Percentiles rank a stretch among this genome's conserved stretches.
Evolutionary conservation across 306 rosid genomes (phyloP).

Genomic region (Cercis canadensis): DNA sequence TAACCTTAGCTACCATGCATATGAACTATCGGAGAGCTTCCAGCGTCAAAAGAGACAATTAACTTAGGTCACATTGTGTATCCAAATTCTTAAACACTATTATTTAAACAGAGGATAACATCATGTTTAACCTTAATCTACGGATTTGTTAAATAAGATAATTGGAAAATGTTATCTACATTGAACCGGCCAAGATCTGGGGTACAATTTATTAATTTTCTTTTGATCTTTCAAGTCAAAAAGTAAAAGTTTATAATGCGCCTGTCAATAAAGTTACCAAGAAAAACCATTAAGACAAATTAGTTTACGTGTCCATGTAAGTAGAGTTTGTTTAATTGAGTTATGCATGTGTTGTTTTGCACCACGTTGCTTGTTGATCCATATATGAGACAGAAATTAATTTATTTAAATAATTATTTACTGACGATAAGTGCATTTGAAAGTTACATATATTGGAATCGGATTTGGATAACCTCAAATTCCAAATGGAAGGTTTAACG

Average conservation of each 20-base stretch:
- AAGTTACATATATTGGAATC: neutral
- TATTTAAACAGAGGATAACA: neutral
- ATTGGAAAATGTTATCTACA: conserved; percentile 16
- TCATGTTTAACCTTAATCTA: neutral
- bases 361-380: neutral
- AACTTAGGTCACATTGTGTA: neutral
- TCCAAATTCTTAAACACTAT: neutral
- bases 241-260: conserved; percentile 19
- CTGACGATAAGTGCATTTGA: neutral
- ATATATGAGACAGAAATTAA: neutral
- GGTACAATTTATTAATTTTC: neutral
- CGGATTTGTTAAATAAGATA: conserved; percentile 17
- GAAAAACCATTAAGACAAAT: conserved; percentile 2
- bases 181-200: conserved; percentile 35
- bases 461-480: conserved; percentile 19
- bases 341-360: neutral
- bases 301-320: conserved; percentile 21
- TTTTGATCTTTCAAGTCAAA: conserved; percentile 4
- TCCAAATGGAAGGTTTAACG: neutral
- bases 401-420: neutral
- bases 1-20: neutral
- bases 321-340: neutral
- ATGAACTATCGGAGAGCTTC: neutral
- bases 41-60: neutral
- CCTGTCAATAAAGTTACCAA: conserved; percentile 33